Conservation (phyloP, 805 yeast genomes). For the Suhomyces kilbournensis region DNA sequence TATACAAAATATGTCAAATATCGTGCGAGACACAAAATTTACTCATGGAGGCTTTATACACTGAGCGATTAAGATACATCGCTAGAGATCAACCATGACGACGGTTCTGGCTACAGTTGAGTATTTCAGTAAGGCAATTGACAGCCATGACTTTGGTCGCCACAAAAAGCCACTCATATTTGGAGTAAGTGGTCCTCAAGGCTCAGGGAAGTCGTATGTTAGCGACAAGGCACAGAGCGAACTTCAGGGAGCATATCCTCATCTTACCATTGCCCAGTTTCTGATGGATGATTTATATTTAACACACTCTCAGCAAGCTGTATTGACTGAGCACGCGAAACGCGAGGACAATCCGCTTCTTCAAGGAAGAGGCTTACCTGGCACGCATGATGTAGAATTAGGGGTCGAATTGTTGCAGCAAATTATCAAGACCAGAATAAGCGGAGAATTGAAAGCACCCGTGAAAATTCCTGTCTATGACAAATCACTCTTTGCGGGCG, state of each 20-base stretch:
- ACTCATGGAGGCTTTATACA: neutral
- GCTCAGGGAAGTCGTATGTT: conserved; percentile 69
- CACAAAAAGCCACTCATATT: conserved; percentile 43
- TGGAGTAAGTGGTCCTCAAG: conserved; percentile 73
- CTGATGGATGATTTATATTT: conserved; percentile 89
- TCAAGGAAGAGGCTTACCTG: conserved; percentile 86
- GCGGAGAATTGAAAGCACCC: conserved; percentile 19
- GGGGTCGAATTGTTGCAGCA: conserved; percentile 32
- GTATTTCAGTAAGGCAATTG: conserved; percentile 27
- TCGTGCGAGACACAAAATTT: neutral
- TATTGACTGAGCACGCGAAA: conserved; percentile 33
- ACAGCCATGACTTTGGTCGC: conserved; percentile 19
- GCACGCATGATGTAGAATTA: conserved; percentile 77
- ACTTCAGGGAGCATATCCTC: conserved; percentile 34
- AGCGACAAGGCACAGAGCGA: conserved; percentile 39
- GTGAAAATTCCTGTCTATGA: conserved; percentile 66
- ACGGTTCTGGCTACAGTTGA: conserved; percentile 14
- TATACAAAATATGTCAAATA: neutral
- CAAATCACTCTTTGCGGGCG: conserved; percentile 66
- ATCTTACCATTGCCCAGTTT: conserved; percentile 42
- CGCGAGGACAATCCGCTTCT: conserved; percentile 51
- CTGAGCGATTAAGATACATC: neutral
- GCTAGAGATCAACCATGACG: conserved; percentile 3
- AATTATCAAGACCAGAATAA: conserved; percentile 16
- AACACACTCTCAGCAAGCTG: conserved; percentile 57